Evolutionary conservation across 2,329 filamentous ascomycete genomes (phyloP), one percentile per base, ranked within the genome.

Genomic region (Exophiala aquamarina): DNA sequence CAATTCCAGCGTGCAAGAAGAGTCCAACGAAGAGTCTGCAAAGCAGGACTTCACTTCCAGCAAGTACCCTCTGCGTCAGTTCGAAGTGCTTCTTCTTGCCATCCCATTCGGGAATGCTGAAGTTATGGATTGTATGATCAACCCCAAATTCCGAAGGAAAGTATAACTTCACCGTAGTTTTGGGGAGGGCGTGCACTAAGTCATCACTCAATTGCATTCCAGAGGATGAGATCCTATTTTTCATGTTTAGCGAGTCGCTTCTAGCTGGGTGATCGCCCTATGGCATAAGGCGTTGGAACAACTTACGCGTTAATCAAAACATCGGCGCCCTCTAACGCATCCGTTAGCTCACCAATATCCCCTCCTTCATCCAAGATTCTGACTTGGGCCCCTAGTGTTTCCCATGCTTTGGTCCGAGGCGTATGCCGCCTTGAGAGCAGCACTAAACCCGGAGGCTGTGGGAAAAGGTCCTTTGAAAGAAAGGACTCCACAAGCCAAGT

Each of bases 131-230:
- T 37, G 65, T 64, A 44, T 69, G 66, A 45, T 69, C 61, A 31
- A 68, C 66, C 10, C 66, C 66, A 40, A 68, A 68, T 20, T 68
- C 66, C 3, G 66, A 68, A 9, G 62, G 62, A 36, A 68, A 59
- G 49, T 69, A 69, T 4, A 68, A 44, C 47, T 58, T 59, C 20
- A 68, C 47, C 0, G 53, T 36, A 0, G 65, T 59, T 17, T 44
- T 15, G 2, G 63, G 59, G 0, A 66, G 38, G 2, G 52, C 49
- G 8, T 47, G 49, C 17, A 60, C 50, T 21, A 66, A 54, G 13
- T 53, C 56, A 18, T 65, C 63, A 41, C 63, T 63, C 46, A 66
- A 61, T 9, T 41, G 38, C 28, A 65, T 58, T 45, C 65, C 61
- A 3, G 51, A 37, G 1, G 56, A 44, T 1, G 62, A 61, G 41